These are phyloP conservation scores for Puccinia hordei DNA, from an alignment of 1,284 basidiomycete species.

Conservation along the genomic window DNA sequence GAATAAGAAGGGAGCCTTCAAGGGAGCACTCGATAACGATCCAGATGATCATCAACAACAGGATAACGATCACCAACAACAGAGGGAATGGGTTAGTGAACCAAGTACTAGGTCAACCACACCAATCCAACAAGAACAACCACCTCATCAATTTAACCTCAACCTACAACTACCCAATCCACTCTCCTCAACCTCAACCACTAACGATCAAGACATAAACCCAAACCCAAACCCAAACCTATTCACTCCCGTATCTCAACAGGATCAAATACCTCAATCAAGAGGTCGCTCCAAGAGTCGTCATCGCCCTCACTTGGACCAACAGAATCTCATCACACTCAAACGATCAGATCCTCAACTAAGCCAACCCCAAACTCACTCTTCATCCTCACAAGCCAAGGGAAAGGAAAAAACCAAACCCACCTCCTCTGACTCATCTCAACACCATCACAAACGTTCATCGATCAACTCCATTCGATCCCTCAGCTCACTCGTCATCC, in stretches of 20 bases:
- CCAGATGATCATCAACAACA: background rate
- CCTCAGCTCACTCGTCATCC: conserved; percentile 1
- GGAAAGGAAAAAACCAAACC: no score
- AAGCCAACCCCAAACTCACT: background rate
- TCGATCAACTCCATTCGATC: conserved; percentile 18
- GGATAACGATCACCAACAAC: background rate
- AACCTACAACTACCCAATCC: conserved; percentile 41
- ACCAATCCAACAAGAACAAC: background rate
- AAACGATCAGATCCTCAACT: background rate
- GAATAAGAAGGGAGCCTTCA: conserved; percentile 19
- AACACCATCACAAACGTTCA: background rate
- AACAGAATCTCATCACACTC: background rate
- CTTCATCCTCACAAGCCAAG: background rate
- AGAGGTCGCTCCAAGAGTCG: background rate
- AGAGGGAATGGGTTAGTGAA: conserved; percentile 29
- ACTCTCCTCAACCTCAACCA: conserved; percentile 1
- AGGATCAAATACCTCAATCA: background rate
- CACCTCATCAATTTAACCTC: background rate
- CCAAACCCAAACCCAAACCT: background rate
- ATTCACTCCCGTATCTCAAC: background rate
- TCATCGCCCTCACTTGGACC: background rate
- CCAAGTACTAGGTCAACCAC: conserved; percentile 20
- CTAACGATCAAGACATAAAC: no score
- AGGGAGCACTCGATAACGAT: conserved; percentile 15
- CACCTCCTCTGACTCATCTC: background rate